Base-by-base conservation (phyloP, 73 alveolate species). In the Urostyla sp. region DNA sequence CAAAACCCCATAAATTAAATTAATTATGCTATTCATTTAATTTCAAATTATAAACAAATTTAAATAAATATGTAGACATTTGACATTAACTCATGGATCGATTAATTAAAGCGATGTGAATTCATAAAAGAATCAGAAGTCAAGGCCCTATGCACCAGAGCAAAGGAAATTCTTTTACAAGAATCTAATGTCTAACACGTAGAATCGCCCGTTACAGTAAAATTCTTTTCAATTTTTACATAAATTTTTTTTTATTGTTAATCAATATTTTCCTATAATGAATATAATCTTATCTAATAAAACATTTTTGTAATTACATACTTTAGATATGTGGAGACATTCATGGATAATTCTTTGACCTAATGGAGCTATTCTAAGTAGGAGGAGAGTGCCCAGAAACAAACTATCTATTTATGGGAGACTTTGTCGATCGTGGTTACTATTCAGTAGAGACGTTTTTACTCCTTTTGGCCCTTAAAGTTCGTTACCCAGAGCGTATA, bases 381-480 rank as follows among this genome's bases (percentile, higher is more conserved):
- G 98, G 98, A 3, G 98, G 98, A n/a, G 98, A 94, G 50, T 94
- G 98, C 80, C 98, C 98, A 11, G 94, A 87, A 43, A 94, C 98
- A 13, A 94, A 94, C 83, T 94, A 94, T 84, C 93, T 94, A 46
- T 94, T 94, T 72, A 67, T 94, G 87, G 98, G 98, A 40, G 98
- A 94, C 82, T 94, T 94, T 59, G 98, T 94, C 0, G 98, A 94
- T 74, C 75, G 98, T 80, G 98, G 98, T 15, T 84, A 74, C 51
- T 69, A 90, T 80, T 80, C 94, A 34, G 97, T 88, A 40, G 93
- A 83, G 67, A 87, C 96, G 28, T 81, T 90, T 77, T 75, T 83
- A 28, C 90, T 91, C 13, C 84, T 91, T 55, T 74, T 91, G 11
- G 95, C 97, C 16, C 60, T 87, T 40, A 90, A 90, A 66, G 93